Percentiles rank a stretch among this genome's conserved stretches.
phyloP scores from a whole-genome alignment of 495 filamentous ascomycete species.

The Trichoderma asperelloides region DNA sequence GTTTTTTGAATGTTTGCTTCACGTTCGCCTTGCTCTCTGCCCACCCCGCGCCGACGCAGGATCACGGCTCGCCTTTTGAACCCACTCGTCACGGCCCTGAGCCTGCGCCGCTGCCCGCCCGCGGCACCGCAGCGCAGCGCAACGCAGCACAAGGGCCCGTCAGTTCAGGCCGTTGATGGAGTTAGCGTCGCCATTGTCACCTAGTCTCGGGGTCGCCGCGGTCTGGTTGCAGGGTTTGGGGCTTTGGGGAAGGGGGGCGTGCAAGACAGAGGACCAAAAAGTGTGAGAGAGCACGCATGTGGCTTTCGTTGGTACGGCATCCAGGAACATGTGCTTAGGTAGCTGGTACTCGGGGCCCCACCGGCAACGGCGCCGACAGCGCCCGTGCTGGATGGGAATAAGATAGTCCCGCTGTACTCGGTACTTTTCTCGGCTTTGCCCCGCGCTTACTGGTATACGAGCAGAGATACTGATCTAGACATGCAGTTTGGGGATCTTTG shows the following conservation, averaged over 20 bases:
- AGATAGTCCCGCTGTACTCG: too few species aligned
- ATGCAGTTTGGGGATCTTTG: too few species aligned
- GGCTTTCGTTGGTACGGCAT: too few species aligned
- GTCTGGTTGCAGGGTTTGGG: not conserved
- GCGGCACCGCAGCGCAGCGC: not conserved
- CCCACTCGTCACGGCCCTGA: not conserved
- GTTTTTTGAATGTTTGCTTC: not conserved
- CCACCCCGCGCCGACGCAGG: not conserved
- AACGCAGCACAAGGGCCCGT: not conserved
- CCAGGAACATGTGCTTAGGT: too few species aligned
- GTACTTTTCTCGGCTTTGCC: too few species aligned
- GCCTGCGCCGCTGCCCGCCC: not conserved
- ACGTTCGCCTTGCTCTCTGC: not conserved
- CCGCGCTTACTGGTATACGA: too few species aligned
- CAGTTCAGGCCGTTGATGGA: not conserved
- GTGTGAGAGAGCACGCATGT: not conserved
- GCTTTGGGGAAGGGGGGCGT: not conserved
- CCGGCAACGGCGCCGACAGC: too few species aligned
- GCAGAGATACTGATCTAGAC: too few species aligned
- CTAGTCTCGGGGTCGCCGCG: constrained; percentile 5
- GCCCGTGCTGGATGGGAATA: too few species aligned
- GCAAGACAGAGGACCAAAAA: not conserved
- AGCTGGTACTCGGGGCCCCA: too few species aligned
- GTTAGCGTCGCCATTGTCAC: constrained; percentile 3
- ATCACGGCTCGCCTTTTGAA: constrained; percentile 5